These are phyloP conservation scores for Colletotrichum karsti DNA, from an alignment of 2,329 filamentous ascomycete genomes.

Conservation along the genomic window DNA sequence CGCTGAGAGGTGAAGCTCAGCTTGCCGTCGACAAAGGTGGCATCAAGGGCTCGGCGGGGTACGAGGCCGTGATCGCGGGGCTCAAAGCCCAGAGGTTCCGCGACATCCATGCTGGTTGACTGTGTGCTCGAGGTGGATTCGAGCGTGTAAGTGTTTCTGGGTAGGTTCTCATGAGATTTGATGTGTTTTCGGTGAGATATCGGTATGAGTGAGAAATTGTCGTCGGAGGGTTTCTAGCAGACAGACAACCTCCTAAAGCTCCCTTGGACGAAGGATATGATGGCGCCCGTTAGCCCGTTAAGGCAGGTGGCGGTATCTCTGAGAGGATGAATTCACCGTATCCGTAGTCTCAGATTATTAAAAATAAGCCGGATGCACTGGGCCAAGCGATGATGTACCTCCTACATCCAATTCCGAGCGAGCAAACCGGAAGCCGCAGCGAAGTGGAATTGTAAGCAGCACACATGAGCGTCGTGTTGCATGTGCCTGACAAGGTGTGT, in stretches of 20 bases:
- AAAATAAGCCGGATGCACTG: constrained; percentile 7
- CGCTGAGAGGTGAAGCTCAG: constrained; percentile 14
- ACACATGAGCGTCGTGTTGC: background rate
- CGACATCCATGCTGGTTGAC: background rate
- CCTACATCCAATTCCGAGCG: background rate
- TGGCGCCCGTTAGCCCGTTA: background rate
- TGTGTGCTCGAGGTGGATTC: background rate
- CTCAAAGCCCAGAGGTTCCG: constrained; percentile 11
- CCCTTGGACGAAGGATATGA: background rate
- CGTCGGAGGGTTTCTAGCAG: background rate
- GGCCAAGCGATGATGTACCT: background rate
- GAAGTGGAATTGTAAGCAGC: constrained; percentile 1
- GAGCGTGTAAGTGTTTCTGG: background rate
- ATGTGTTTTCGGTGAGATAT: background rate
- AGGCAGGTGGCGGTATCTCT: constrained; percentile 9
- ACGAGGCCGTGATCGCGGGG: constrained; percentile 18
- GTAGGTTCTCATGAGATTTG: background rate
- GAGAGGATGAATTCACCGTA: background rate
- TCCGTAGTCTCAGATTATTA: background rate
- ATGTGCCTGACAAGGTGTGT: background rate
- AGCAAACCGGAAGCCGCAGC: background rate
- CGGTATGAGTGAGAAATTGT: background rate
- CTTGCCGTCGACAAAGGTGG: constrained; percentile 22
- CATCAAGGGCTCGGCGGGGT: constrained; percentile 19
- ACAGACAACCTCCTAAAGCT: background rate